Percentiles rank a stretch among this genome's conserved stretches.
phyloP scores from a whole-genome alignment of 306 rosid genomes.

The Prunus campanulata region DNA sequence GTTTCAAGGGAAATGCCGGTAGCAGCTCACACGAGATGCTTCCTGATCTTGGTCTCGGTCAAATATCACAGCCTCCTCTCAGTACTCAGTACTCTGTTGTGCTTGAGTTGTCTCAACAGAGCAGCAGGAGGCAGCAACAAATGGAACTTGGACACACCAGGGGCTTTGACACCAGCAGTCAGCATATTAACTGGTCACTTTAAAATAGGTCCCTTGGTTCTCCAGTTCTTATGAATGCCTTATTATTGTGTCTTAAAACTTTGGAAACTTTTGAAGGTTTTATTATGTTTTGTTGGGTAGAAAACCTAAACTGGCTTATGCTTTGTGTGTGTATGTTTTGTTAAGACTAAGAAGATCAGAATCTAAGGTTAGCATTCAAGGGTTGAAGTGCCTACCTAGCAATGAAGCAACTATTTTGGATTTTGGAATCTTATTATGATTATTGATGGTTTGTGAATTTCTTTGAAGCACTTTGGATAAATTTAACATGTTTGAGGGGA shows the following conservation, averaged over 20 bases:
- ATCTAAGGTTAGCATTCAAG: not conserved
- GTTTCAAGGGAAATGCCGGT: conserved; percentile 48
- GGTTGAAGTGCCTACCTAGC: not conserved
- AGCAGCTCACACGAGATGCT: conserved; percentile 44
- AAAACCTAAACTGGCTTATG: not conserved
- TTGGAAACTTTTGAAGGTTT: no score
- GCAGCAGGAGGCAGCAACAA: conserved; percentile 64
- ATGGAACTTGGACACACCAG: conserved; percentile 61
- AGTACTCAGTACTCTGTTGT: conserved; percentile 44
- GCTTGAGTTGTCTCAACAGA: conserved; percentile 49
- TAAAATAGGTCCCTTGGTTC: conserved; percentile 15
- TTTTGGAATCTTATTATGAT: not conserved
- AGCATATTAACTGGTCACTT: conserved; percentile 72
- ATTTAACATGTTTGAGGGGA: no score
- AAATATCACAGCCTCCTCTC: conserved; percentile 47
- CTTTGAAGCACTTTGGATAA: no score
- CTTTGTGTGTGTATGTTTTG: not conserved
- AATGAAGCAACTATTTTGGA: not conserved
- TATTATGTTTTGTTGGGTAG: no score
- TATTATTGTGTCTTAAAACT: no score
- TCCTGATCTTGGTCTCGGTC: conserved; percentile 68
- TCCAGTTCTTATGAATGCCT: no score
- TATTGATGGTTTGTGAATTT: no score
- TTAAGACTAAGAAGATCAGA: no score
- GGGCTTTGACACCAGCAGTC: conserved; percentile 43